Percentiles rank a stretch among this genome's conserved stretches.
Conservation (phyloP, 2,329 filamentous ascomycete species). For the Pseudocercospora fuligena region DNA sequence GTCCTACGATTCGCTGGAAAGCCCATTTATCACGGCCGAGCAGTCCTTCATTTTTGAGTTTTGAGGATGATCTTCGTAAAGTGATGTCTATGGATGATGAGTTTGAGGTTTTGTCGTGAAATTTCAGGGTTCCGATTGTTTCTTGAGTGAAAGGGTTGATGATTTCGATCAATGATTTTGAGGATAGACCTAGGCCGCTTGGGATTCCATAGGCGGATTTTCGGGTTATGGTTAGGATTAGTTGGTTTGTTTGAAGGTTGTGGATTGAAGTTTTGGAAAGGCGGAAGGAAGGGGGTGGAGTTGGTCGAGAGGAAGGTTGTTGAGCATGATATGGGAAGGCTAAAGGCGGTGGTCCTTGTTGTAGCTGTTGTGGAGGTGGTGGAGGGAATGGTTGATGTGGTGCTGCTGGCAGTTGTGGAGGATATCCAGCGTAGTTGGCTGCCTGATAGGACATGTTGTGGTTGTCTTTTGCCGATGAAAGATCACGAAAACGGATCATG, state of each 20-base stretch:
- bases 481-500: neutral
- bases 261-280: neutral
- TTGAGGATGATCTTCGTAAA: neutral
- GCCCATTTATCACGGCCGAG: neutral
- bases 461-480: neutral
- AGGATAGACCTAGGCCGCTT: neutral
- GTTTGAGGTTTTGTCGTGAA: neutral
- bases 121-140: neutral
- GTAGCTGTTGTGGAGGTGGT: neutral
- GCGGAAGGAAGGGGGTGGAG: neutral
- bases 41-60: neutral
- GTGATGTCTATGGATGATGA: neutral
- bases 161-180: neutral
- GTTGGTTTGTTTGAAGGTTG: neutral
- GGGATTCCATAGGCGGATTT: neutral
- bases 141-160: neutral
- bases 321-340: too few species aligned
- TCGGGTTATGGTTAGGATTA: neutral
- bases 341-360: too few species aligned
- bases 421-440: neutral
- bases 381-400: neutral
- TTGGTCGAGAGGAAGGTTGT: neutral
- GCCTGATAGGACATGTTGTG: neutral
- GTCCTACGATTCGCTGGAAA: neutral
- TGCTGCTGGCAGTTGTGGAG: slow-evolving; percentile 12